Evolutionary conservation across 177 flowering plant genomes (phyloP).

Genomic region (Vitis hybrid): DNA sequence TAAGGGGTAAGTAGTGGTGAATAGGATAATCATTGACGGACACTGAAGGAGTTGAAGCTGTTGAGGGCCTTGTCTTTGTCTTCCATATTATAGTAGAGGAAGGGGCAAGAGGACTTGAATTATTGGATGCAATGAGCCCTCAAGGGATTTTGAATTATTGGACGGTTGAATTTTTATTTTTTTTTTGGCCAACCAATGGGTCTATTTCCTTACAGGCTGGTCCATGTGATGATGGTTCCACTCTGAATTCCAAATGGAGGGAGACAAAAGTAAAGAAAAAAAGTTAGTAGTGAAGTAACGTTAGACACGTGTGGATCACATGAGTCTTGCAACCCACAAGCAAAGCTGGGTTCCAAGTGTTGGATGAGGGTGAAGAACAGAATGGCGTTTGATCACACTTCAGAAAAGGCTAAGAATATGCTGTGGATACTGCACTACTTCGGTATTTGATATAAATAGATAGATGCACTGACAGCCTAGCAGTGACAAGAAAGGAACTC

Average conservation of each 20-base stretch:
- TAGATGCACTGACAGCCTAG: too few species aligned
- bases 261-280: neutral
- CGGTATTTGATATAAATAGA: too few species aligned
- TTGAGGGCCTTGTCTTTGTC: constrained; percentile 14
- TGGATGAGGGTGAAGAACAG: constrained; percentile 1
- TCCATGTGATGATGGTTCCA: constrained; percentile 40
- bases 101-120: constrained; percentile 22
- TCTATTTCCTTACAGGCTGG: constrained; percentile 26
- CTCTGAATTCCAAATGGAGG: neutral
- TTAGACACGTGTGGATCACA: constrained; percentile 22
- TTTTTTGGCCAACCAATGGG: neutral
- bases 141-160: constrained; percentile 19
- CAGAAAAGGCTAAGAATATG: too few species aligned
- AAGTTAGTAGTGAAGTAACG: constrained; percentile 9
- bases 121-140: constrained; percentile 27
- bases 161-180: constrained; percentile 1
- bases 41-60: constrained; percentile 17
- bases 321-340: constrained; percentile 7
- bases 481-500: too few species aligned
- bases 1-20: neutral
- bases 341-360: neutral
- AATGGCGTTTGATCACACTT: too few species aligned
- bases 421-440: too few species aligned
- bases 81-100: constrained; percentile 4
- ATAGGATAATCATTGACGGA: constrained; percentile 5